Percentiles rank a stretch among this genome's conserved stretches.
These are phyloP conservation scores for Rosa lucieae DNA, from an alignment of 306 rosid species.

Conservation along the genomic window DNA sequence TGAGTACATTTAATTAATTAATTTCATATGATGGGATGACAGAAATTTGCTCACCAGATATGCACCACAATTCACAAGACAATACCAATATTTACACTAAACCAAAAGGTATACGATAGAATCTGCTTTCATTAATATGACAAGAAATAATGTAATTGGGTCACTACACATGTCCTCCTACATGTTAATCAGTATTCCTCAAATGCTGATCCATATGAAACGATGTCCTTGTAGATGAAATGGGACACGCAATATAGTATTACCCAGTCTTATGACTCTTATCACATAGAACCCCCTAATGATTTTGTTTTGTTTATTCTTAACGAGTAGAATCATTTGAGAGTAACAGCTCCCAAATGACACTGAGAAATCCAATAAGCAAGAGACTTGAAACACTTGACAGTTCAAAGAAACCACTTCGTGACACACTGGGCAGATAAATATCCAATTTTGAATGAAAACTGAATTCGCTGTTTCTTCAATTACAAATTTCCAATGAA, in stretches of 20 bases:
- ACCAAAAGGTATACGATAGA: neutral
- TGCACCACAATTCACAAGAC: neutral
- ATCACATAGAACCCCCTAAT: neutral
- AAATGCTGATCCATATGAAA: neutral
- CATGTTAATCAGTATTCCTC: neutral
- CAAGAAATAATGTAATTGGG: neutral
- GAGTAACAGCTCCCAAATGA: neutral
- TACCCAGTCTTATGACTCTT: no score
- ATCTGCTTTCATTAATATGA: neutral
- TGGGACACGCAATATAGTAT: neutral
- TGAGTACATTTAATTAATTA: neutral
- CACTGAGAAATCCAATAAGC: neutral
- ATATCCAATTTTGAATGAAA: neutral
- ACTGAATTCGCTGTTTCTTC: neutral
- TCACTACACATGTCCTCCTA: neutral
- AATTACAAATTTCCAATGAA: neutral
- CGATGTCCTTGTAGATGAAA: neutral
- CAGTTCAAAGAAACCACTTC: neutral
- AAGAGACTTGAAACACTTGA: neutral
- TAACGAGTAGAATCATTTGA: neutral
- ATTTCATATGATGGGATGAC: neutral
- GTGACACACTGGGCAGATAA: neutral
- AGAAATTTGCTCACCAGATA: neutral
- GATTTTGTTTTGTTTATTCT: neutral
- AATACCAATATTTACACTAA: neutral